A percentile compares a stretch with the other conserved stretches of the same genome.
Evolutionary conservation across 2,329 filamentous ascomycete genomes (phyloP).

Genomic region (Beauveria rudraprayagi): DNA sequence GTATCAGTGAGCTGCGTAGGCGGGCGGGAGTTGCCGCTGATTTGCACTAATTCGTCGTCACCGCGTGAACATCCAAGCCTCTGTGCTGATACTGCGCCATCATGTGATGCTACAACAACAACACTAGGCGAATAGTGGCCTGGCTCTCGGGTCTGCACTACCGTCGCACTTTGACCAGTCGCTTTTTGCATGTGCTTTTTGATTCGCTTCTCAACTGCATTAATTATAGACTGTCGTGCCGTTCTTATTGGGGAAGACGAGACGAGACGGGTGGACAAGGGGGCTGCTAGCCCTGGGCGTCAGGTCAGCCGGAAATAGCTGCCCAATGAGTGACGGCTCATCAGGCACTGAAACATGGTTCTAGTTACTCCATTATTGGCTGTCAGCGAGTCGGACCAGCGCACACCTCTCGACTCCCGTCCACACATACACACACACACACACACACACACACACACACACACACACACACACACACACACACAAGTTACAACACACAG

Average conservation of each 20-base stretch:
- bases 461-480: too few relatives aligned
- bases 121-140: background rate
- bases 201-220: background rate
- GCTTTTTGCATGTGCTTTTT: conserved; percentile 3
- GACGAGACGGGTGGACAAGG: too few relatives aligned
- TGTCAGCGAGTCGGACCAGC: too few relatives aligned
- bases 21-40: conserved; percentile 6
- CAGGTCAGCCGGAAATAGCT: conserved; percentile 3
- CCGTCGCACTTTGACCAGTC: background rate
- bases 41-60: background rate
- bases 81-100: background rate
- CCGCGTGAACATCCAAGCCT: background rate
- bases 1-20: background rate
- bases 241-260: background rate
- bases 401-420: too few relatives aligned
- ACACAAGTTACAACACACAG: too few relatives aligned
- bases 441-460: too few relatives aligned
- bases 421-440: too few relatives aligned
- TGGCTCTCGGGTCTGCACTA: background rate
- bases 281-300: too few relatives aligned
- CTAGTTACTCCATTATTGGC: too few relatives aligned
- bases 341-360: conserved; percentile 8
- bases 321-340: background rate
- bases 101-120: conserved; percentile 1
- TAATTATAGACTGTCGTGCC: background rate